Evolutionary conservation across 495 filamentous ascomycete genomes (phyloP), one percentile per base, ranked within the genome.

Genomic region (Cercophora newfieldiana): DNA sequence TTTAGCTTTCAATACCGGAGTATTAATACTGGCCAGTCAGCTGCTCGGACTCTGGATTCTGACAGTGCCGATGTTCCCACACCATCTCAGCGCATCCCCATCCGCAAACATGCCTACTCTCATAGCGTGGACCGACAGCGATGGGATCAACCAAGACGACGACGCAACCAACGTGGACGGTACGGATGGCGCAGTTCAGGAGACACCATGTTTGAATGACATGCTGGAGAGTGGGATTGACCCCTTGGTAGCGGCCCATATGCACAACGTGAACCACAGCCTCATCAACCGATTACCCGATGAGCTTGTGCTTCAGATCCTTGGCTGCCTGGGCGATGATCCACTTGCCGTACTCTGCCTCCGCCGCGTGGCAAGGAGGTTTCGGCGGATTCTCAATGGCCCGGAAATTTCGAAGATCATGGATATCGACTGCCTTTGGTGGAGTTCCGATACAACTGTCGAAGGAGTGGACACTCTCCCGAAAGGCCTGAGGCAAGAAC

Each of bases 171-270:
- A 30, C 44, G 44, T 50, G 19, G 33, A 33, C 37, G 24, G 12
- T 10, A 59, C 55, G 16, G 31, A 57, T 57, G 54, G 54, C 54
- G 28, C 14, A 37, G 56, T 37, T 6, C 28, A 59, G 29, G 56
- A 59, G 37, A 37, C 29, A 59, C 26, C 28, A 26, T 37, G 28
- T 29, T n/a, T 16, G 56, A 29, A 59, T 33, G 28, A 14, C 21
- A 37, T 59, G 37, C 57, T 18, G 33, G 59, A 61, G 37, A 61
- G 59, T 21, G 49, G 50, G 49, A 64, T 55, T 0, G 30, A 55
- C 61, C 61, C 61, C 61, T 64, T 64, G 25, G n/a, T 64, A 56
- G 61, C 61, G 61, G 61, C 61, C 61, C 25, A 56, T 47, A 50
- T 64, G n/a, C 30, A 64, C 61, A 64, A 64, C 28, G 29, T 19